Percentiles rank a stretch among this genome's conserved stretches.
phyloP scores from a whole-genome alignment of 2,329 filamentous ascomycete species.

The Aspergillus arachidicola region DNA sequence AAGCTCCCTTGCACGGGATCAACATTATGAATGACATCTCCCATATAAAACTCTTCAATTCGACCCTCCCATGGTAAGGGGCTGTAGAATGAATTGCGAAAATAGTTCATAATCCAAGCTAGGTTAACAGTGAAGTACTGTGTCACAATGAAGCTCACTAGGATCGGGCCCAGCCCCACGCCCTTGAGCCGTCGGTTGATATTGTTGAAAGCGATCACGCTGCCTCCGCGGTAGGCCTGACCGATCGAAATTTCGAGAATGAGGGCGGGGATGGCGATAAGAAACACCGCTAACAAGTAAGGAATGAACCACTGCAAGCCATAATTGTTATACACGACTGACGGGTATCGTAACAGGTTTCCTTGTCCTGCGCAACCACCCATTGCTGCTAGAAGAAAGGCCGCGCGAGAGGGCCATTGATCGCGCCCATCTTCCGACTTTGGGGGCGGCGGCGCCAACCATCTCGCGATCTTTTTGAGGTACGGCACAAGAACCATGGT shows the following conservation, averaged over 20 bases:
- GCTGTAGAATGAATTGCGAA: constrained; percentile 57
- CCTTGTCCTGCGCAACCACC: constrained; percentile 62
- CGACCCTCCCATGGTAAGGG: constrained; percentile 58
- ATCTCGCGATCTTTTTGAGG: constrained; percentile 27
- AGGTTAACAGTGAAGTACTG: constrained; percentile 61
- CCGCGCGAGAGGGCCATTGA: constrained; percentile 58
- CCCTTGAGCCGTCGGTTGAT: constrained; percentile 58
- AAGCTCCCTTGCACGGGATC: constrained; percentile 46
- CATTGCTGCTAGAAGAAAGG: constrained; percentile 62
- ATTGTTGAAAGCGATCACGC: constrained; percentile 58
- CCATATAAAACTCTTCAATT: constrained; percentile 56
- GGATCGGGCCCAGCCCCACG: constrained; percentile 55
- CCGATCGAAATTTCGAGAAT: constrained; percentile 58
- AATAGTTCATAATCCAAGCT: constrained; percentile 63
- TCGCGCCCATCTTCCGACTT: constrained; percentile 50
- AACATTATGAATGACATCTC: constrained; percentile 53
- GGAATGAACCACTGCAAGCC: constrained; percentile 64
- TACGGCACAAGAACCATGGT: constrained; percentile 16
- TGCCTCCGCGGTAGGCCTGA: constrained; percentile 59
- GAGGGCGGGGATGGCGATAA: constrained; percentile 59
- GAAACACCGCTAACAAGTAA: constrained; percentile 57
- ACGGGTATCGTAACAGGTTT: constrained; percentile 61
- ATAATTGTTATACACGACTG: constrained; percentile 62
- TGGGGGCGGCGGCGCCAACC: constrained; percentile 36
- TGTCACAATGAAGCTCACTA: constrained; percentile 58